phyloP scores from a whole-genome alignment of 108 stramenopile genomes.

The Aureococcus anophagefferens region DNA sequence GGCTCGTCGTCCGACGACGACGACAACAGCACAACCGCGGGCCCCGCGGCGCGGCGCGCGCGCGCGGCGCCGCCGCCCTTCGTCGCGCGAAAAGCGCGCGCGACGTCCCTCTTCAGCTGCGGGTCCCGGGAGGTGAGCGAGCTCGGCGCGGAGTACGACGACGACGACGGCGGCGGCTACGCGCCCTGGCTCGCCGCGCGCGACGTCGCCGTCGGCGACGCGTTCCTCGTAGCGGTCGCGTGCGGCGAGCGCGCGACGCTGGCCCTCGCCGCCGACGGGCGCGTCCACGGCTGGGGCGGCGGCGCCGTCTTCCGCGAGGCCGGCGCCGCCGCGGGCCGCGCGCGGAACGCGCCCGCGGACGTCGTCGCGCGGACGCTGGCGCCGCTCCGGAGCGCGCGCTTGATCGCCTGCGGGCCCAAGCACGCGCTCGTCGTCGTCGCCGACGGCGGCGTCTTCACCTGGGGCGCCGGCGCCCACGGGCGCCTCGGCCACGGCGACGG shows the following conservation, averaged over 20 bases:
- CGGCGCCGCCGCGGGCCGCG: not conserved
- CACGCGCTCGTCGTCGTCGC: slow-evolving; percentile 3
- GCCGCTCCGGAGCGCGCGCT: not conserved
- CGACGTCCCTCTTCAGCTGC: no score
- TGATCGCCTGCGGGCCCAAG: not conserved
- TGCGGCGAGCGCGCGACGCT: not conserved
- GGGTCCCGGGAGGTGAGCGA: no score
- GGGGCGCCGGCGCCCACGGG: slow-evolving; percentile 17
- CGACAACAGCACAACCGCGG: no score
- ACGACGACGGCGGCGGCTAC: no score
- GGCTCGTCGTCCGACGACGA: no score
- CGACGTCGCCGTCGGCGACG: no score
- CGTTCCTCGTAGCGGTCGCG: not conserved
- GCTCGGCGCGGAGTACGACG: no score
- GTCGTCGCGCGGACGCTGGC: not conserved
- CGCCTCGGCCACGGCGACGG: slow-evolving; percentile 15
- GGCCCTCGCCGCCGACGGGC: not conserved
- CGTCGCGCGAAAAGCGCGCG: no score
- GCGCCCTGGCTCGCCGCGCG: no score
- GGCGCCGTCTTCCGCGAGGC: not conserved
- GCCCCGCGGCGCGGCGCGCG: no score
- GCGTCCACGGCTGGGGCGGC: not conserved
- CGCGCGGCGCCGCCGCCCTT: no score
- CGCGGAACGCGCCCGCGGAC: not conserved
- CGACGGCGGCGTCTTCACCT: slow-evolving; percentile 9